These are phyloP conservation scores for Sclerotinia spermophila DNA, from an alignment of 2,329 filamentous ascomycete genomes.

Conservation along the genomic window DNA sequence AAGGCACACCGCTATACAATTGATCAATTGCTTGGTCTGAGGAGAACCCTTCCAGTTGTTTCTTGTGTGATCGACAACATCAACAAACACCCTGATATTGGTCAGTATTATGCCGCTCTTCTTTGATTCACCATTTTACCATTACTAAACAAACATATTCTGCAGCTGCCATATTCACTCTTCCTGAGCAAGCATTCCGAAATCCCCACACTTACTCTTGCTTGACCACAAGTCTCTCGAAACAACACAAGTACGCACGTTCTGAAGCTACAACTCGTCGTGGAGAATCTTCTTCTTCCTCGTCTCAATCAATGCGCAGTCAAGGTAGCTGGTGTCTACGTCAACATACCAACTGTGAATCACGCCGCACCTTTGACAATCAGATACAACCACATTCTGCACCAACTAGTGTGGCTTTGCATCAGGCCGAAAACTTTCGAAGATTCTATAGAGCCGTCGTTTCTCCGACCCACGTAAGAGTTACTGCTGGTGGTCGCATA, in stretches of 20 bases:
- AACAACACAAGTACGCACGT: background rate
- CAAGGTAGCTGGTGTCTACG: slow-evolving; percentile 34
- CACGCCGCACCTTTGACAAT: slow-evolving; percentile 33
- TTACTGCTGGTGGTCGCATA: slow-evolving; percentile 64
- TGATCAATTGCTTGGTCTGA: slow-evolving; percentile 32
- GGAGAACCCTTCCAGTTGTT: slow-evolving; percentile 28
- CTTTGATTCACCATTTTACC: background rate
- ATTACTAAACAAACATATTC: slow-evolving; percentile 10
- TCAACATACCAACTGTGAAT: slow-evolving; percentile 29
- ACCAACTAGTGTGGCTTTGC: slow-evolving; percentile 50
- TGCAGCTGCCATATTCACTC: slow-evolving; percentile 29
- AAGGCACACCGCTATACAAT: slow-evolving; percentile 27
- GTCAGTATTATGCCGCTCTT: slow-evolving; percentile 22
- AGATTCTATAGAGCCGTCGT: slow-evolving; percentile 65
- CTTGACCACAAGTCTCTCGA: slow-evolving; percentile 7
- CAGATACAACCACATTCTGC: slow-evolving; percentile 47
- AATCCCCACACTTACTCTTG: slow-evolving; percentile 28
- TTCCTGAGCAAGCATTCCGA: slow-evolving; percentile 30
- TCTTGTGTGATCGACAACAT: slow-evolving; percentile 30
- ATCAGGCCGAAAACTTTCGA: slow-evolving; percentile 63
- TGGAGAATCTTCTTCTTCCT: slow-evolving; percentile 21
- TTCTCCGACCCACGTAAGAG: slow-evolving; percentile 63
- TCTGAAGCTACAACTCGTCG: slow-evolving; percentile 9
- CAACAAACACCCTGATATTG: slow-evolving; percentile 32
- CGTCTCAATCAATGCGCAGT: slow-evolving; percentile 18